Evolutionary conservation across 1,284 basidiomycete genomes (phyloP).

Genomic region (Anthracocystis setariae): DNA sequence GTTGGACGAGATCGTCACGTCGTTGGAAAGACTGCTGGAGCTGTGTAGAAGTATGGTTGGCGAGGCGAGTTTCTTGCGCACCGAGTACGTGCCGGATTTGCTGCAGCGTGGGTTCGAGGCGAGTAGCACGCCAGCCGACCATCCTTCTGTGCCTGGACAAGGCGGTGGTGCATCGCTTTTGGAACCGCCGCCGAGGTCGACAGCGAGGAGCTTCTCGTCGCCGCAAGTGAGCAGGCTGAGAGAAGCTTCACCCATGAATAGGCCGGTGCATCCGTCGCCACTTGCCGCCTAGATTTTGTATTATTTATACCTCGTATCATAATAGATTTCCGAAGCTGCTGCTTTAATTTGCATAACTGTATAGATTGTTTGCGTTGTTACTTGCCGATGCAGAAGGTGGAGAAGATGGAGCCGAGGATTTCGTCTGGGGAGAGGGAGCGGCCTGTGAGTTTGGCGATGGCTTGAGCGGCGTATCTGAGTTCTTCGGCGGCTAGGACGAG

Average conservation of each 20-base stretch:
- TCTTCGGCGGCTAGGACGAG: slow-evolving; percentile 84
- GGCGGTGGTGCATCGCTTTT: neutral
- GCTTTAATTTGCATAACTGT: neutral
- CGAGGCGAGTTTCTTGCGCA: slow-evolving; percentile 51
- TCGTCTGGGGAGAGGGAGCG: slow-evolving; percentile 77
- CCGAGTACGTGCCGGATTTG: slow-evolving; percentile 31
- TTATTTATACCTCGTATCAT: neutral
- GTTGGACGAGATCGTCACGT: slow-evolving; percentile 50
- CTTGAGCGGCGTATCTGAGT: slow-evolving; percentile 80
- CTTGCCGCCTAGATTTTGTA: slow-evolving; percentile 7
- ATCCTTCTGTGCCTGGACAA: too few species aligned
- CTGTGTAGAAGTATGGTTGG: slow-evolving; percentile 58
- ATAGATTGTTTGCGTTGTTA: slow-evolving; percentile 10
- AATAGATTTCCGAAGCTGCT: neutral
- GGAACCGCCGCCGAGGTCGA: neutral
- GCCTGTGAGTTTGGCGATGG: slow-evolving; percentile 83
- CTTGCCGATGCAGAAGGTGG: slow-evolving; percentile 70
- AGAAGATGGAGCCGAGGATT: slow-evolving; percentile 81
- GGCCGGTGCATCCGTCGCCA: slow-evolving; percentile 12
- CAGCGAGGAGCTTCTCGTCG: slow-evolving; percentile 1
- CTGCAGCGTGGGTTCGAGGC: slow-evolving; percentile 5
- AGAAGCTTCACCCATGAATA: slow-evolving; percentile 11
- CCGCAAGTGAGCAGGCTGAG: slow-evolving; percentile 2
- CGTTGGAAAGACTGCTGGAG: slow-evolving; percentile 50
- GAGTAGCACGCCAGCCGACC: slow-evolving; percentile 16